Base-by-base conservation (phyloP, 164 flowering plant species). In the Kingdonia uniflora region DNA sequence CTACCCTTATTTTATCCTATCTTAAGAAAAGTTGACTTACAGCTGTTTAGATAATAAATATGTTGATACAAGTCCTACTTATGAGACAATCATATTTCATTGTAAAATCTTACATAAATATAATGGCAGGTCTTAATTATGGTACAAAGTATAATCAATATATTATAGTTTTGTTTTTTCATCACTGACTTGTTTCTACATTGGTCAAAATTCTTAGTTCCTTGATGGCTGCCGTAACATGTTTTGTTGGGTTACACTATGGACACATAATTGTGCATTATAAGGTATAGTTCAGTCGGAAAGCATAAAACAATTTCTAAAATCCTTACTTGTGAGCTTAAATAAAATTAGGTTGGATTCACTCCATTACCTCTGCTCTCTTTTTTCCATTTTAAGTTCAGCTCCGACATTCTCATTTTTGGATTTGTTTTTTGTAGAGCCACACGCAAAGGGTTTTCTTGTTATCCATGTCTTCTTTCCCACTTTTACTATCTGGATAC, bases 211-310 rank as follows among this genome's bases (percentile, higher is more conserved):
- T n/a, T 51, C 74, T 15, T 65, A 81, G 95, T 59, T 84, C 95
- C 6, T 44, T 81, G 59, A 78, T 81, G 84, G 88, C 91, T 55
- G 75, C 79, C 16, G 48, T 74, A 22, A 84, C 95, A 47, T 86
- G 91, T 58, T 71, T 80, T 22, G 50, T 80, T 57, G 95, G 91
- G 43, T 54, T 86, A 79, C 85, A 86, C 21, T 81, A 55, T 54
- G 95, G 85, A 11, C 95, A 84, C 63, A 62, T 84, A 48, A 56
- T 78, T 59, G 72, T 78, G 45, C 72, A 76, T 70, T 67, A 48
- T 52, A 74, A 80, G 86, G 95, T 83, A 62, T 58, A 51, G 15
- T 41, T 48, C 35, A 51, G 40, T 54, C 53, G n/a, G n/a, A n/a
- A n/a, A n/a, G n/a, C n/a, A n/a, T n/a, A n/a, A n/a, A n/a, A n/a